Conservation (phyloP, 179 eudicot species). For the Beta macrorhiza region DNA sequence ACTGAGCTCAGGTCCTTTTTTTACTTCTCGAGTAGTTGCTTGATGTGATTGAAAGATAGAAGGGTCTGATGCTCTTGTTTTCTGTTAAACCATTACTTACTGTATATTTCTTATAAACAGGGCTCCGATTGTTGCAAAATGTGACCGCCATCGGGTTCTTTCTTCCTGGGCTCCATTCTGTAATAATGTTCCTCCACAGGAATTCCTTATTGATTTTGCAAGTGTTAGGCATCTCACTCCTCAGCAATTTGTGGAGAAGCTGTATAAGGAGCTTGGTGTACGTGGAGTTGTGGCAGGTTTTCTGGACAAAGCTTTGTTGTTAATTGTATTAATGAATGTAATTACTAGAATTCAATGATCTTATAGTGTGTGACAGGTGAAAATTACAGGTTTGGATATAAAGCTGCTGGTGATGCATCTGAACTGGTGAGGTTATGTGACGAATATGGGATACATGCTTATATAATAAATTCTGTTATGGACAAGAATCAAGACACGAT, state of each 20-base stretch:
- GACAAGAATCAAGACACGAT: conserved; percentile 52
- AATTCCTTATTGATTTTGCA: conserved; percentile 69
- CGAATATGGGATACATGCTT: conserved; percentile 67
- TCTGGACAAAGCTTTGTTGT: background rate
- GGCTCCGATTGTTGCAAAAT: conserved; percentile 94
- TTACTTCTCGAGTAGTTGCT: background rate
- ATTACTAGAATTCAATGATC: background rate
- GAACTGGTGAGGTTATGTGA: conserved; percentile 72
- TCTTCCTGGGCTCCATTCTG: conserved; percentile 85
- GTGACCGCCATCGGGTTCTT: conserved; percentile 89
- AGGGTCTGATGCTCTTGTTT: conserved; percentile 1
- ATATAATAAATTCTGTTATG: conserved; percentile 77
- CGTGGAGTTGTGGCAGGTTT: conserved; percentile 94
- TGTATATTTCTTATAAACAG: conserved; percentile 35
- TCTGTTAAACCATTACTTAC: background rate
- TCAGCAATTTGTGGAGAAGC: conserved; percentile 85
- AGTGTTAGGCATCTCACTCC: conserved; percentile 78
- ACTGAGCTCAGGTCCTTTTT: background rate
- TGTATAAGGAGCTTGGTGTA: conserved; percentile 75
- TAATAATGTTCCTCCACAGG: conserved; percentile 60
- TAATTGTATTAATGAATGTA: background rate
- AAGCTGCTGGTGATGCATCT: conserved; percentile 82
- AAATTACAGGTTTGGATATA: conserved; percentile 92
- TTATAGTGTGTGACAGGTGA: conserved; percentile 51
- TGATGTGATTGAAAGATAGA: background rate